These are phyloP conservation scores for Sphaerobolus stellatus DNA, from an alignment of 1,284 basidiomycete genomes.

Conservation along the genomic window DNA sequence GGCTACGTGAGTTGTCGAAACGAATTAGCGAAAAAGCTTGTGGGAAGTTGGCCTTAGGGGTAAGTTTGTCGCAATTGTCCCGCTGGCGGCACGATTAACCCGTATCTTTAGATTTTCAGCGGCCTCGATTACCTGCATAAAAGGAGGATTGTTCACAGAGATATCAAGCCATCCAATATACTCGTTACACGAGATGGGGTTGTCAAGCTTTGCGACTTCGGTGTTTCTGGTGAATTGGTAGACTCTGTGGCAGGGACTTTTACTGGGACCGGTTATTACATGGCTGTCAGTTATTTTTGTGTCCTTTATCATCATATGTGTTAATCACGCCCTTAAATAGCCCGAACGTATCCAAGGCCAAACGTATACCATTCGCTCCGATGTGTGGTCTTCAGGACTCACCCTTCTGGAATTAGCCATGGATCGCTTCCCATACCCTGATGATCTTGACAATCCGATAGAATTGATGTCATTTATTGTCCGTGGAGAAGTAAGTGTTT, in stretches of 20 bases:
- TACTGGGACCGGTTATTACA: slow-evolving; percentile 95
- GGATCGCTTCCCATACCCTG: slow-evolving; percentile 95
- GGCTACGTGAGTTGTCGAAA: slow-evolving; percentile 78
- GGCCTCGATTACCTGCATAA: slow-evolving; percentile 92
- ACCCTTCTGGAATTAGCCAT: slow-evolving; percentile 92
- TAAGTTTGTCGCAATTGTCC: slow-evolving; percentile 37
- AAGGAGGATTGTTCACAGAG: slow-evolving; percentile 91
- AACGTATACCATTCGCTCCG: slow-evolving; percentile 89
- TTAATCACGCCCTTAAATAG: slow-evolving; percentile 39
- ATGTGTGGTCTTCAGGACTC: slow-evolving; percentile 98
- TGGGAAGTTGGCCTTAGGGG: slow-evolving; percentile 89
- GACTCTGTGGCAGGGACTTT: slow-evolving; percentile 92
- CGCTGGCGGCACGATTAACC: slow-evolving; percentile 13
- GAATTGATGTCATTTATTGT: slow-evolving; percentile 94
- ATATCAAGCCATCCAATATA: slow-evolving; percentile 97
- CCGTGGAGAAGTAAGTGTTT: slow-evolving; percentile 61
- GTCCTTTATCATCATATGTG: slow-evolving; percentile 15
- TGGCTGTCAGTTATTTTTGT: slow-evolving; percentile 72
- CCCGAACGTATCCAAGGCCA: slow-evolving; percentile 91
- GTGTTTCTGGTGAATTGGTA: slow-evolving; percentile 93
- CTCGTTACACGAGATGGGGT: slow-evolving; percentile 83
- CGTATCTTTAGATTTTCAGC: slow-evolving; percentile 65
- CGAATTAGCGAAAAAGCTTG: slow-evolving; percentile 91
- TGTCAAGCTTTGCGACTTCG: slow-evolving; percentile 94
- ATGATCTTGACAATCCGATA: slow-evolving; percentile 81